These are phyloP conservation scores for Chamaecyparis obtusa DNA, from an alignment of 75 land plant species.

Conservation along the genomic window DNA sequence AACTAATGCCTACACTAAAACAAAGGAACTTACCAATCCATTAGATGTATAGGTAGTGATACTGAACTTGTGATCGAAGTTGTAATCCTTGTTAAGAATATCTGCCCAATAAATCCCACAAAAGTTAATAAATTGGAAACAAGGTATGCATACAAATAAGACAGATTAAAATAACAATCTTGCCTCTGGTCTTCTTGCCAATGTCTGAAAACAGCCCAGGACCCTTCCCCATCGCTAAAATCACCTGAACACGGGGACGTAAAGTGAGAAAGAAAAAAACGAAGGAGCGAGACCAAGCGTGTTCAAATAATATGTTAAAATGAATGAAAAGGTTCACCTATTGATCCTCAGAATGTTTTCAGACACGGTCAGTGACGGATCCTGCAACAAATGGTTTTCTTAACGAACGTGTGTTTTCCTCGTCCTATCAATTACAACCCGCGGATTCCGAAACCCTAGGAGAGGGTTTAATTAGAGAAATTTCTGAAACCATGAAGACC, in stretches of 20 bases:
- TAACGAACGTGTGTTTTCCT: background rate
- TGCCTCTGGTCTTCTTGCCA: slow-evolving; percentile 80
- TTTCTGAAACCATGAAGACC: background rate
- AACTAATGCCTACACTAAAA: background rate
- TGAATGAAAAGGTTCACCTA: background rate
- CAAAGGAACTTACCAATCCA: slow-evolving; percentile 26
- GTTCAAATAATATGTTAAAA: background rate
- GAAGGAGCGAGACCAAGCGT: background rate
- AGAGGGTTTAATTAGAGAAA: background rate
- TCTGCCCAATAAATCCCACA: slow-evolving; percentile 17
- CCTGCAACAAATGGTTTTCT: background rate
- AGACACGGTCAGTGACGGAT: background rate
- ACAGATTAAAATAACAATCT: background rate
- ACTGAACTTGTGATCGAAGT: slow-evolving; percentile 34
- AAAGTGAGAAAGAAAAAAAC: background rate
- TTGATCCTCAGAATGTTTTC: background rate
- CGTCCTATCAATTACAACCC: background rate
- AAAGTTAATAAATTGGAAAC: background rate
- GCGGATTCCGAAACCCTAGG: background rate
- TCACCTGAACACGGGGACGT: background rate
- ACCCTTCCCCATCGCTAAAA: slow-evolving; percentile 59
- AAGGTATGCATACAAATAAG: background rate
- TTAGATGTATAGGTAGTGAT: slow-evolving; percentile 25
- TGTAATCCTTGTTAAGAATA: slow-evolving; percentile 36
- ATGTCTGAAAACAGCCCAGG: slow-evolving; percentile 86